Conservation (phyloP, 2,329 filamentous ascomycete genomes). For the Paramyrothecium sp. region DNA sequence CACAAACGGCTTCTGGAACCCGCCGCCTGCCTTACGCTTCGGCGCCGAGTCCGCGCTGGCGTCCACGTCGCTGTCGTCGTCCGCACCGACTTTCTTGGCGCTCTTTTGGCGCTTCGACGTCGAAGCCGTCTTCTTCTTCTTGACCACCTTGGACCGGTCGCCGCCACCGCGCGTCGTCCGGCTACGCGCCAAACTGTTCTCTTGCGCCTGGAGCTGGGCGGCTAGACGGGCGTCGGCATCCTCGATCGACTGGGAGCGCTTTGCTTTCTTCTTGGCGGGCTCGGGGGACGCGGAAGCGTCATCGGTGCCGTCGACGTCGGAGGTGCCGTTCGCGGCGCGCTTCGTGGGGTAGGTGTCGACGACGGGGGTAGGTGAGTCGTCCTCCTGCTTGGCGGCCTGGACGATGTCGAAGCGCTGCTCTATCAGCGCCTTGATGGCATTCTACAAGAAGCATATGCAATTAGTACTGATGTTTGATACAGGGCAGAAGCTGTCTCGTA, state of each 20-base stretch:
- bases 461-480: background rate
- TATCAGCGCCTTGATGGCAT: constrained; percentile 69
- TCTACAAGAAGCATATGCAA: constrained; percentile 36
- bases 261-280: constrained; percentile 65
- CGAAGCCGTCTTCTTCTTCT: constrained; percentile 62
- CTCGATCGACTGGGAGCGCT: constrained; percentile 55
- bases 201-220: constrained; percentile 85
- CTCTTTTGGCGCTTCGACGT: constrained; percentile 63
- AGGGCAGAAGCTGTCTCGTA: constrained; percentile 18
- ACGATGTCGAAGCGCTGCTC: constrained; percentile 73
- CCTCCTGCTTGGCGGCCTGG: constrained; percentile 50
- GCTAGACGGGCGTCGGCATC: constrained; percentile 87
- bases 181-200: constrained; percentile 68
- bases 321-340: constrained; percentile 30
- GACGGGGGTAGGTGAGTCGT: constrained; percentile 30
- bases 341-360: constrained; percentile 31
- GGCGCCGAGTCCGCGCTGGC: constrained; percentile 57
- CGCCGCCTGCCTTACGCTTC: constrained; percentile 83
- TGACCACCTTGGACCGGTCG: constrained; percentile 53
- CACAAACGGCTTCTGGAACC: constrained; percentile 86
- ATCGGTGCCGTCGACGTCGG: constrained; percentile 42
- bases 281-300: constrained; percentile 41
- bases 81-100: constrained; percentile 69
- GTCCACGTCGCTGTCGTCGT: constrained; percentile 77
- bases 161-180: constrained; percentile 76